Conservation (phyloP, 1,284 basidiomycete species). For the Boletellus deceptivus region DNA sequence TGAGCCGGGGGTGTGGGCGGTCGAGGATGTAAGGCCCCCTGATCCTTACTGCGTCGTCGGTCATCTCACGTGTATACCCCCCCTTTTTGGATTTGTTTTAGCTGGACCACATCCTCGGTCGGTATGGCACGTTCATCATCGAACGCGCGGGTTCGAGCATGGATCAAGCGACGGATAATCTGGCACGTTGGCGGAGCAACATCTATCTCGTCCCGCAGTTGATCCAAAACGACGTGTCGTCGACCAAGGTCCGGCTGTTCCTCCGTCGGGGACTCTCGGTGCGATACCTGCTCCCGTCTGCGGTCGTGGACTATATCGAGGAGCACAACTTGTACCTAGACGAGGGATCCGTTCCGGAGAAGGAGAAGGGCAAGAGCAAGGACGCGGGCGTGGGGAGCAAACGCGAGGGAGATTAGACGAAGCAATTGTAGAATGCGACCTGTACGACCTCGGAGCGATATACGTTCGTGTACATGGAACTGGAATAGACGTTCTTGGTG, state of each 20-base stretch:
- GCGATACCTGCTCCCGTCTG: constrained; percentile 87
- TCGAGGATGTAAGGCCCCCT: constrained; percentile 72
- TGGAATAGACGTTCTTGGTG: too few species aligned
- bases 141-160: constrained; percentile 95
- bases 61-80: constrained; percentile 11
- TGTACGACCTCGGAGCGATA: too few species aligned
- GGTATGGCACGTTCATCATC: constrained; percentile 93
- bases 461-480: too few species aligned
- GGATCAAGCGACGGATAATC: constrained; percentile 73
- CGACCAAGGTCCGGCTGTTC: constrained; percentile 91
- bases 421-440: constrained; percentile 1
- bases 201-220: constrained; percentile 94
- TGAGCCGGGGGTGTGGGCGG: constrained; percentile 98
- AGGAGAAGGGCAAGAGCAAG: constrained; percentile 45
- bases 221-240: constrained; percentile 98
- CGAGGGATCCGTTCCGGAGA: constrained; percentile 44
- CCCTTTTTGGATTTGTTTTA: constrained; percentile 35
- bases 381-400: constrained; percentile 19
- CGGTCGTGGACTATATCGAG: constrained; percentile 95
- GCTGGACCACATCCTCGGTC: constrained; percentile 94
- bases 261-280: constrained; percentile 91
- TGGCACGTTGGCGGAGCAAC: constrained; percentile 82
- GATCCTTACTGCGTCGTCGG: neutral
- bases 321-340: constrained; percentile 72
- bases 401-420: constrained; percentile 25